A percentile compares a stretch with the other conserved stretches of the same genome.
Evolutionary conservation across 495 filamentous ascomycete genomes (phyloP).

Genomic region (Astrocystis sublimbata): DNA sequence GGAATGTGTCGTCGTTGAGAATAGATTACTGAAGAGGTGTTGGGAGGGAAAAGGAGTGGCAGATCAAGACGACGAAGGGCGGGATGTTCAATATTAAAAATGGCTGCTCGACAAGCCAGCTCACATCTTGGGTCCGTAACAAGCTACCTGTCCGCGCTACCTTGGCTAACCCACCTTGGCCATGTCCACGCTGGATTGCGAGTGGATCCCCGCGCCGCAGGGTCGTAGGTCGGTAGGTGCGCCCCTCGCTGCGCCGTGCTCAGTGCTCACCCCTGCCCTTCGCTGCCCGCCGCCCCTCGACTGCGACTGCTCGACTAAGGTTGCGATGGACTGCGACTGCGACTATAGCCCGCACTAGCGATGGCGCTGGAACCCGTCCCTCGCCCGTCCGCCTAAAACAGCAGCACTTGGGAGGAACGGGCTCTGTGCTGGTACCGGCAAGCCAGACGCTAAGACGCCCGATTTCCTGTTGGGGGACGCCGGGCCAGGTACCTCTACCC

Average conservation of each 20-base stretch:
- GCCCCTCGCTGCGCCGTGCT: too few species aligned
- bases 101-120: constrained; percentile 14
- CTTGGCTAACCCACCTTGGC: too few species aligned
- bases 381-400: background rate
- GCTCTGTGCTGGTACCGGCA: constrained; percentile 6
- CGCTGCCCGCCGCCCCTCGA: too few species aligned
- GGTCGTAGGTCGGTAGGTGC: too few species aligned
- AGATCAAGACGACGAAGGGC: constrained; percentile 7
- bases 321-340: background rate
- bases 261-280: too few species aligned
- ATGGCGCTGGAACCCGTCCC: background rate
- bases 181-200: background rate
- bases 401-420: too few species aligned
- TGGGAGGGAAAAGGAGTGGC: background rate
- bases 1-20: constrained; percentile 1
- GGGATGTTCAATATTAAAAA: constrained; percentile 16
- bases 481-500: constrained; percentile 6
- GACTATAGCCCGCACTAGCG: background rate
- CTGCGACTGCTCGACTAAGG: too few species aligned
- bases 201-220: background rate
- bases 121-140: constrained; percentile 3
- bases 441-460: background rate
- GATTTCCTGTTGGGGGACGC: constrained; percentile 16
- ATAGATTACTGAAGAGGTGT: constrained; percentile 8
- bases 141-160: background rate